phyloP scores from a whole-genome alignment of 306 rosid species.

The Prinsepia uniflora region DNA sequence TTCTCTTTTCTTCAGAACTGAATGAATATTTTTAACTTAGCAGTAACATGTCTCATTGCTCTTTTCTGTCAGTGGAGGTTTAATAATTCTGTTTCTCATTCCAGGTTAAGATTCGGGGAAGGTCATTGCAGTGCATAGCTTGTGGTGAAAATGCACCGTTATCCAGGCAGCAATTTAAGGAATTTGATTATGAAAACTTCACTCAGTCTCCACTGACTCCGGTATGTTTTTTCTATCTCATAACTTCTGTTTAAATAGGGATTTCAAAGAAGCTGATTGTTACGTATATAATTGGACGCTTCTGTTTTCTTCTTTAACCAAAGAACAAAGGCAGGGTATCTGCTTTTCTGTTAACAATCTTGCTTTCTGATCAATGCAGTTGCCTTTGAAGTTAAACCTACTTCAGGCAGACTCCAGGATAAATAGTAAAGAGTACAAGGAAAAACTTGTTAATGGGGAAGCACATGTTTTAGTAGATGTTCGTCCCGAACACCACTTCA shows the following conservation, averaged over 20 bases:
- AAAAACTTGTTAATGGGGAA: conserved; percentile 43
- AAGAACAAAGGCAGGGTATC: neutral
- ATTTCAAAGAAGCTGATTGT: neutral
- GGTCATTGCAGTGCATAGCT: conserved; percentile 62
- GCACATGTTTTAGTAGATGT: conserved; percentile 75
- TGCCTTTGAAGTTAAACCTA: conserved; percentile 66
- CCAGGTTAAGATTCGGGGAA: conserved; percentile 95
- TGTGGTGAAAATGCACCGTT: conserved; percentile 71
- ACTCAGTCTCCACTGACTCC: conserved; percentile 67
- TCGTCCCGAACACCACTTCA: conserved; percentile 80
- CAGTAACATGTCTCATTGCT: neutral
- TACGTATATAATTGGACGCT: neutral
- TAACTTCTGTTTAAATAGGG: neutral
- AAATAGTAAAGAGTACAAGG: conserved; percentile 58
- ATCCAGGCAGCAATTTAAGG: conserved; percentile 51
- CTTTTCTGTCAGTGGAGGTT: neutral
- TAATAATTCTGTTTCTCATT: conserved; percentile 10
- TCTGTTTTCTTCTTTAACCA: neutral
- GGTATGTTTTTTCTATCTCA: conserved; percentile 32
- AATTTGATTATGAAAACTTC: conserved; percentile 85
- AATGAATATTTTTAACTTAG: neutral
- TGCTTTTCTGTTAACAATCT: neutral
- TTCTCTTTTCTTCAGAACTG: neutral
- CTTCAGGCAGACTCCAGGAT: conserved; percentile 69
- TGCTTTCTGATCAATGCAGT: conserved; percentile 41